Evolutionary conservation across 169 alveolate species (phyloP).

Genomic region (Plasmodium blacklocki): DNA sequence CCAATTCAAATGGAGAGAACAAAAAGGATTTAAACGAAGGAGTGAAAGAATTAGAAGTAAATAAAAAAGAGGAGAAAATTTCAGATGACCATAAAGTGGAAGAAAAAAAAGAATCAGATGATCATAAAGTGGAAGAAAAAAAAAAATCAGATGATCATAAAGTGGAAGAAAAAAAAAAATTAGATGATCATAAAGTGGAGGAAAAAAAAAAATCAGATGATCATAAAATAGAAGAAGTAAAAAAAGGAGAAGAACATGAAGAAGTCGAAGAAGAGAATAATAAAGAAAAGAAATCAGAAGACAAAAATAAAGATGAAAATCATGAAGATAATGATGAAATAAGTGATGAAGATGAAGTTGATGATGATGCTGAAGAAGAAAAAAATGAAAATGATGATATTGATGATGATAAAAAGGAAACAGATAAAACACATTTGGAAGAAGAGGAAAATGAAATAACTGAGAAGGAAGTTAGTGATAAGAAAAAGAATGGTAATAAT

Average conservation of each 20-base stretch:
- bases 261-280: constrained; percentile 5
- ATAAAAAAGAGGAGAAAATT: background rate
- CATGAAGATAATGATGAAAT: background rate
- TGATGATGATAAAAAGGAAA: background rate
- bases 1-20: background rate
- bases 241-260: background rate
- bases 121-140: background rate
- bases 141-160: background rate
- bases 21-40: background rate
- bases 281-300: background rate
- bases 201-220: background rate
- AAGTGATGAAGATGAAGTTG: background rate
- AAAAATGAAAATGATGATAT: background rate
- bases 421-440: background rate
- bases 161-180: background rate
- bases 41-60: background rate
- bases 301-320: background rate
- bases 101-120: background rate
- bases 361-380: background rate
- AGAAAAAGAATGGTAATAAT: background rate
- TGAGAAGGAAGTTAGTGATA: background rate
- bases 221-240: background rate
- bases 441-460: background rate
- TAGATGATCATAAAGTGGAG: background rate
- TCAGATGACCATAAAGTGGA: background rate